Conservation (phyloP, 371 early-diverging fungal species). For the Chytridiales sp. region DNA sequence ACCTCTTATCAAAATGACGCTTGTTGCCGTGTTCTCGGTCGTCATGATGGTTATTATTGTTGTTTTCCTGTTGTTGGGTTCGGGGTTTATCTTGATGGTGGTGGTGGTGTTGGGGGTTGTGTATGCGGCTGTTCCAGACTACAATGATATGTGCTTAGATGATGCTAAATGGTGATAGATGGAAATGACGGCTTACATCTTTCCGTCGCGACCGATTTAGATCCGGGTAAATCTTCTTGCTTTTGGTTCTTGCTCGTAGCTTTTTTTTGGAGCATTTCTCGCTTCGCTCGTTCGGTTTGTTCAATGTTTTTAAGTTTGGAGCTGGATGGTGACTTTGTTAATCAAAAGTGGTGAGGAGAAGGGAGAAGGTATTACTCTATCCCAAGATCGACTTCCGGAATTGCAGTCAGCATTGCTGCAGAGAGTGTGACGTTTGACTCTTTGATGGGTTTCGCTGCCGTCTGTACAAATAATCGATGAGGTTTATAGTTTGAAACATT, state of each 20-base stretch:
- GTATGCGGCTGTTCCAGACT: background rate
- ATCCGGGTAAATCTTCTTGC: constrained; percentile 7
- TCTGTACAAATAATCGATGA: constrained; percentile 22
- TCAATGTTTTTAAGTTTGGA: constrained; percentile 77
- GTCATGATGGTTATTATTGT: background rate
- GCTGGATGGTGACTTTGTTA: constrained; percentile 36
- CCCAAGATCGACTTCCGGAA: constrained; percentile 92
- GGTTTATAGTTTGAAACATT: background rate
- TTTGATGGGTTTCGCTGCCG: constrained; percentile 54
- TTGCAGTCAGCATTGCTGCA: constrained; percentile 86
- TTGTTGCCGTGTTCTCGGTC: background rate
- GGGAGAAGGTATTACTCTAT: constrained; percentile 53
- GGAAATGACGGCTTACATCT: constrained; percentile 26
- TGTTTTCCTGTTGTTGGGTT: constrained; percentile 8
- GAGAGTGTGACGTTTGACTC: constrained; percentile 89
- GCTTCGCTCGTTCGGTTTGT: constrained; percentile 79
- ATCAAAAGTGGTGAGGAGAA: background rate
- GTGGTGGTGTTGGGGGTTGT: constrained; percentile 13
- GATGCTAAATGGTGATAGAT: background rate
- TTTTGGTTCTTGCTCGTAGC: constrained; percentile 34
- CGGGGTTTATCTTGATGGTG: constrained; percentile 36
- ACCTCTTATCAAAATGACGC: constrained; percentile 32
- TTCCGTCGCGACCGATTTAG: constrained; percentile 23
- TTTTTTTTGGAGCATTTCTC: constrained; percentile 50
- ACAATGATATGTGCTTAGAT: background rate